Percentiles rank a stretch among this genome's conserved stretches.
Evolutionary conservation across 768 basidiomycete species (phyloP).

Genomic region (Hemileccinum impolitum): DNA sequence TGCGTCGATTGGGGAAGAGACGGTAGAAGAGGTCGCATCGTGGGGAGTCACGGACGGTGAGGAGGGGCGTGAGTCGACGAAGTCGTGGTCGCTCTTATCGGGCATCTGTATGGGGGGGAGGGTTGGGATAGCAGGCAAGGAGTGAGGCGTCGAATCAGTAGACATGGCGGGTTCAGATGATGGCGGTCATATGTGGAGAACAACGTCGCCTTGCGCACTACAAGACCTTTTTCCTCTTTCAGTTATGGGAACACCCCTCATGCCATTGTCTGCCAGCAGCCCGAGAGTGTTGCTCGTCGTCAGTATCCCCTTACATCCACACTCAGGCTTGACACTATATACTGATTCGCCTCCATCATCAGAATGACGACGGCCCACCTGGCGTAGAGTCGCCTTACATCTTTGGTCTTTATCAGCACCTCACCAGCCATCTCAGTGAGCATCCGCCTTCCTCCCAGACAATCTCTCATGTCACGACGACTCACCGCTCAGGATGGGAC

Average conservation of each 20-base stretch:
- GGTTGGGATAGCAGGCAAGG: conserved; percentile 37
- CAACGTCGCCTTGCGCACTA: neutral
- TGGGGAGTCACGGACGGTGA: conserved; percentile 35
- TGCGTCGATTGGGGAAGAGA: conserved; percentile 34
- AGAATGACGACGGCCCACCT: conserved; percentile 89
- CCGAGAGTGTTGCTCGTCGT: conserved; percentile 43
- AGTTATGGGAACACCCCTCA: conserved; percentile 23
- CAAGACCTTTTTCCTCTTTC: conserved; percentile 6
- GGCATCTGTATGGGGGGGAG: conserved; percentile 46
- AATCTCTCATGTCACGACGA: conserved; percentile 6
- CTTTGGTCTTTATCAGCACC: conserved; percentile 61
- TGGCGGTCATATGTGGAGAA: conserved; percentile 12
- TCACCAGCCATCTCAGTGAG: conserved; percentile 59
- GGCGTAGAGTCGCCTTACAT: conserved; percentile 70
- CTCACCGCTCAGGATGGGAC: conserved; percentile 54
- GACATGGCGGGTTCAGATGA: conserved; percentile 8
- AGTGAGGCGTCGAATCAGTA: conserved; percentile 20
- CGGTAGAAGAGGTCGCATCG: conserved; percentile 43
- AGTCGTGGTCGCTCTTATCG: conserved; percentile 23
- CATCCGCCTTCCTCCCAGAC: conserved; percentile 3
- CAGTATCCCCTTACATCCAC: conserved; percentile 20
- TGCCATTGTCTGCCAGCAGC: conserved; percentile 7
- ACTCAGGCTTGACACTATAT: neutral
- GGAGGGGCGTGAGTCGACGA: conserved; percentile 20
- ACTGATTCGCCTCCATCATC: neutral